Percentiles rank a stretch among this genome's conserved stretches.
Conservation (phyloP, 495 filamentous ascomycete species). For the Hypoxylon fuscum region DNA sequence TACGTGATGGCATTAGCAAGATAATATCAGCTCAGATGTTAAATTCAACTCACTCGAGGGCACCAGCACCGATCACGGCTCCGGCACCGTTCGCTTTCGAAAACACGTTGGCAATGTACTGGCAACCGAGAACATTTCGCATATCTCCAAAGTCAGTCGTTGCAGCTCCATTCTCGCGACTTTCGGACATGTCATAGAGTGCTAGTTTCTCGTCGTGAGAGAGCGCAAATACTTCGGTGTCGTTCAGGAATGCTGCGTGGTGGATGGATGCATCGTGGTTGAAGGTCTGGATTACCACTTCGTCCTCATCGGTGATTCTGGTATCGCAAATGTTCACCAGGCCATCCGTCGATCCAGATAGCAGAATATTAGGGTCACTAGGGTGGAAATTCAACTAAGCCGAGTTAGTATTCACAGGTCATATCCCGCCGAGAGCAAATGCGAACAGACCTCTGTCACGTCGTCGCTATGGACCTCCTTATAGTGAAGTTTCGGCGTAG, state of each 20-base stretch:
- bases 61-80: constrained; percentile 68
- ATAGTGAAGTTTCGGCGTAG: constrained; percentile 67
- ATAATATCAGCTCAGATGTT: background rate
- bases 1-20: constrained; percentile 26
- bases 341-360: constrained; percentile 92
- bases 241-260: constrained; percentile 79
- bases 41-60: constrained; percentile 59
- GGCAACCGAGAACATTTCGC: constrained; percentile 72
- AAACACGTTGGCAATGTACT: constrained; percentile 82
- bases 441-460: constrained; percentile 73
- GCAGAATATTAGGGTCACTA: constrained; percentile 65
- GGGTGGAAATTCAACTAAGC: constrained; percentile 78
- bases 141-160: constrained; percentile 79
- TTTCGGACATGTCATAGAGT: constrained; percentile 72
- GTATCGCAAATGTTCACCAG: constrained; percentile 87
- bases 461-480: constrained; percentile 92
- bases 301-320: constrained; percentile 79
- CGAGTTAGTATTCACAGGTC: constrained; percentile 7
- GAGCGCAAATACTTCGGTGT: constrained; percentile 73
- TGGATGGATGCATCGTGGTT: constrained; percentile 88
- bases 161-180: constrained; percentile 62
- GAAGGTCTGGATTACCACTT: constrained; percentile 83
- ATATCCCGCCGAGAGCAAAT: background rate
- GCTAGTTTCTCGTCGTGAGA: constrained; percentile 85
- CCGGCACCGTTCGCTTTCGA: constrained; percentile 62